A percentile compares a stretch with the other conserved stretches of the same genome.
Evolutionary conservation across 768 basidiomycete genomes (phyloP).

Genomic region (Fomitopsis serialis): DNA sequence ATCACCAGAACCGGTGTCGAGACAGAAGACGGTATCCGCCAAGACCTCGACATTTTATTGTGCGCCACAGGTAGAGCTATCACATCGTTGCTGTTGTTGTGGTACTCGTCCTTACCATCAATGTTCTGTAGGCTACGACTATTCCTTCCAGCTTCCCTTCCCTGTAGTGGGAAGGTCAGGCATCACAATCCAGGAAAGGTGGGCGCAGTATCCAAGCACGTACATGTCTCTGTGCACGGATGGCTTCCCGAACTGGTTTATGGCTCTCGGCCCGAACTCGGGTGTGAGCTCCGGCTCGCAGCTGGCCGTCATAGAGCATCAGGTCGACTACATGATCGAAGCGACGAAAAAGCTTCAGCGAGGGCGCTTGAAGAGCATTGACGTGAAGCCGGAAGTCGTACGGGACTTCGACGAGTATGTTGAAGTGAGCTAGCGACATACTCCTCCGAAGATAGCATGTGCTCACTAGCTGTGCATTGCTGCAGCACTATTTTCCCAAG

Average conservation of each 20-base stretch:
- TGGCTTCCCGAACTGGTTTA: slow-evolving; percentile 67
- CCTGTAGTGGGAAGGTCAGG: too few species aligned
- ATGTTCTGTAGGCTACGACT: slow-evolving; percentile 41
- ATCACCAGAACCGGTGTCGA: slow-evolving; percentile 53
- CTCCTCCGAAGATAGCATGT: too few species aligned
- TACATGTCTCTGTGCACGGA: slow-evolving; percentile 57
- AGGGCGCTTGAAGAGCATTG: slow-evolving; percentile 59
- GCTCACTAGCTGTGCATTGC: neutral
- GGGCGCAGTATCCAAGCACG: slow-evolving; percentile 46
- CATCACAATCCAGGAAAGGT: slow-evolving; percentile 50
- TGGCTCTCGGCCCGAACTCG: slow-evolving; percentile 51
- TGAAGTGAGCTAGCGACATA: slow-evolving; percentile 38
- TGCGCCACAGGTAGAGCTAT: slow-evolving; percentile 50
- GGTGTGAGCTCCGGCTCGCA: slow-evolving; percentile 50
- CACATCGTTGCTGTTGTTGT: neutral
- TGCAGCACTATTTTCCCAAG: slow-evolving; percentile 41
- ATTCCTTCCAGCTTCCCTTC: slow-evolving; percentile 38
- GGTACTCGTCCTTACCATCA: slow-evolving; percentile 1
- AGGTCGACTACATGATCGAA: slow-evolving; percentile 51
- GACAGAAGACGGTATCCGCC: slow-evolving; percentile 45
- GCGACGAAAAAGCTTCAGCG: slow-evolving; percentile 56
- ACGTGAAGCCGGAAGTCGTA: slow-evolving; percentile 55
- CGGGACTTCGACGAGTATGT: slow-evolving; percentile 57
- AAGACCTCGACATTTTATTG: slow-evolving; percentile 54
- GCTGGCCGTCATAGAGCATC: slow-evolving; percentile 48